Evolutionary conservation across 257 asterid species (phyloP), one percentile per base, ranked within the genome.

Genomic region (Plantago ovata): DNA sequence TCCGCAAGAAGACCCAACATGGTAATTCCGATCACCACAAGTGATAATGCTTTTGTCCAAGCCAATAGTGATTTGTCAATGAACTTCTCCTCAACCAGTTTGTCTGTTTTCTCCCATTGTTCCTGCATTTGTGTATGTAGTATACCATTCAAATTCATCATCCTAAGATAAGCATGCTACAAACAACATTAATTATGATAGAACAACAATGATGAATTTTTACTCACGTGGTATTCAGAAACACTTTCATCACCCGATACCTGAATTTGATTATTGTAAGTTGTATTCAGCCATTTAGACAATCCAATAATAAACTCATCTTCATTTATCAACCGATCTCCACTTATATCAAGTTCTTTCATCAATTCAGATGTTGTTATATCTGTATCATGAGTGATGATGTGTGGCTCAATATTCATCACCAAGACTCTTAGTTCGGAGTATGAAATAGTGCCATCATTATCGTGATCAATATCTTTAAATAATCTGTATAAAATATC

Each of bases 81-180:
- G 32, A 69, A 49, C 56, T 78, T 75, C 53, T 66, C 57, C 66
- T 79, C 79, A 12, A 80, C 49, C 51, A 85, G 54, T 63, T 63
- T 72, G 66, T 85, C 90, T 0, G 72, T 68, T 28, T 64, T 77
- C 58, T 85, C 82, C 94, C 90, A 85, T 48, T 71, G 75, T 70
- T 73, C 70, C 94, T 85, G 85, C 69, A 61, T 3, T 64, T 16
- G 24, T 33, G 11, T 10, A 0, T 24, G 32, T 41, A 13, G n/a
- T 32, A 47, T 10, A 22, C 38, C 48, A 39, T 12, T 38, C 13
- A 38, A 13, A n/a, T 16, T n/a, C 21, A 18, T 51, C 0, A 0
- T n/a, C n/a, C 12, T 10, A 53, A 23, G 38, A 7, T 19, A n/a
- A n/a, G 20, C 9, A 16, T 16, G 0, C n/a, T 13, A 9, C 50